Evolutionary conservation across 2,329 filamentous ascomycete genomes (phyloP).

Genomic region (Phialophora expanda): DNA sequence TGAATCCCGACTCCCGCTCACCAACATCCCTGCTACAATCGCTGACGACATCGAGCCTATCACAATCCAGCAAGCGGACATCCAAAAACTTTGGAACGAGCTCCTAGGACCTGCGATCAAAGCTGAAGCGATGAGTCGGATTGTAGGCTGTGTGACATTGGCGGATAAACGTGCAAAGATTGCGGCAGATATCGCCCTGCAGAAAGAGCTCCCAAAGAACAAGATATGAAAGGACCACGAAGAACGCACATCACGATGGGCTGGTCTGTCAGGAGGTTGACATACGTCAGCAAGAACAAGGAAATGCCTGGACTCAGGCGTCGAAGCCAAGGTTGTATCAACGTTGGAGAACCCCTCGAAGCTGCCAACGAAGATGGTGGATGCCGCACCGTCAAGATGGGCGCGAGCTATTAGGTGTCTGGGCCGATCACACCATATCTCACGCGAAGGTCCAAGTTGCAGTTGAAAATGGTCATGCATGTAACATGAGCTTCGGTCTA

Average conservation of each 20-base stretch:
- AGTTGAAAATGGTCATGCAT: no score
- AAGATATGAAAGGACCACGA: neutral
- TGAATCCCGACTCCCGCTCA: constrained; percentile 5
- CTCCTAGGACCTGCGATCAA: neutral
- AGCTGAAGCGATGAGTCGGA: neutral
- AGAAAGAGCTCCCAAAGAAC: neutral
- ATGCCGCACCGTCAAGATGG: no score
- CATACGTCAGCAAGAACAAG: constrained; percentile 1
- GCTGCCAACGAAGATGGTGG: no score
- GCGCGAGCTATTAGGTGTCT: no score
- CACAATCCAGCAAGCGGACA: neutral
- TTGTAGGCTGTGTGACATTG: neutral
- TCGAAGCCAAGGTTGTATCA: no score
- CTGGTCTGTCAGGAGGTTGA: neutral
- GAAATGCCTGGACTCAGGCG: neutral
- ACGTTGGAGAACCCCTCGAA: no score
- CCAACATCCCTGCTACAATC: constrained; percentile 12
- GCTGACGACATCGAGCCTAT: neutral
- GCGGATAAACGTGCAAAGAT: neutral
- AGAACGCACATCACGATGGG: constrained; percentile 1
- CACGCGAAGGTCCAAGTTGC: no score
- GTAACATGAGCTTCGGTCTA: no score
- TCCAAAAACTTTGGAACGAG: neutral
- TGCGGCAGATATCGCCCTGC: neutral
- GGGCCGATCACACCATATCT: no score